These are phyloP conservation scores for Calonectria hawksworthii DNA, from an alignment of 2,329 filamentous ascomycete genomes.

Conservation along the genomic window DNA sequence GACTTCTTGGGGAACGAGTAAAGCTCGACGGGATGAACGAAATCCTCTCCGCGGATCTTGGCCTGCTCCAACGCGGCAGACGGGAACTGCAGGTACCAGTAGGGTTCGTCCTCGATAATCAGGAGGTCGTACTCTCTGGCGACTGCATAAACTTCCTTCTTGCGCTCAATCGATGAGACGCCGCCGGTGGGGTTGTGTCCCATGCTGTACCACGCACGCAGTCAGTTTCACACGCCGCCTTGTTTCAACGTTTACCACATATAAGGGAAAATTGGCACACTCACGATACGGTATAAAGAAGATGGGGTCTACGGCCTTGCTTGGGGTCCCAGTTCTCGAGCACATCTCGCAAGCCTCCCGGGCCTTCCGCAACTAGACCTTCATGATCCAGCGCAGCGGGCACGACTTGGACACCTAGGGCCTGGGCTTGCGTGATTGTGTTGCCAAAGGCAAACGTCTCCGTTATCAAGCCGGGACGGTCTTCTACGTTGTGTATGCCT, in stretches of 20 bases:
- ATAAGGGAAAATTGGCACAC: conserved; percentile 50
- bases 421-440: conserved; percentile 75
- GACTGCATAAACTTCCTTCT: conserved; percentile 83
- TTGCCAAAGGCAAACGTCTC: conserved; percentile 89
- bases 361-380: conserved; percentile 82
- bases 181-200: conserved; percentile 91
- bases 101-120: conserved; percentile 94
- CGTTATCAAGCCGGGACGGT: conserved; percentile 82
- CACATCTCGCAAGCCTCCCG: conserved; percentile 82
- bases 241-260: background rate
- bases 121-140: conserved; percentile 89
- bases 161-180: conserved; percentile 79
- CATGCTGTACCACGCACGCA: conserved; percentile 39
- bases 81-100: conserved; percentile 94
- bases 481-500: conserved; percentile 74
- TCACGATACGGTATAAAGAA: conserved; percentile 93
- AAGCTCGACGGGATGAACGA: conserved; percentile 48
- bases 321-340: conserved; percentile 85
- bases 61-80: conserved; percentile 71
- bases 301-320: conserved; percentile 81
- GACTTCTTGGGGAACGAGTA: conserved; percentile 57
- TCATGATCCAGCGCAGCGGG: conserved; percentile 82
- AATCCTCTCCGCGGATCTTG: conserved; percentile 58
- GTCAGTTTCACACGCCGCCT: conserved; percentile 9
- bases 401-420: conserved; percentile 79